Conservation (phyloP, 2,329 filamentous ascomycete species). For the Xenoacremonium recifei region DNA sequence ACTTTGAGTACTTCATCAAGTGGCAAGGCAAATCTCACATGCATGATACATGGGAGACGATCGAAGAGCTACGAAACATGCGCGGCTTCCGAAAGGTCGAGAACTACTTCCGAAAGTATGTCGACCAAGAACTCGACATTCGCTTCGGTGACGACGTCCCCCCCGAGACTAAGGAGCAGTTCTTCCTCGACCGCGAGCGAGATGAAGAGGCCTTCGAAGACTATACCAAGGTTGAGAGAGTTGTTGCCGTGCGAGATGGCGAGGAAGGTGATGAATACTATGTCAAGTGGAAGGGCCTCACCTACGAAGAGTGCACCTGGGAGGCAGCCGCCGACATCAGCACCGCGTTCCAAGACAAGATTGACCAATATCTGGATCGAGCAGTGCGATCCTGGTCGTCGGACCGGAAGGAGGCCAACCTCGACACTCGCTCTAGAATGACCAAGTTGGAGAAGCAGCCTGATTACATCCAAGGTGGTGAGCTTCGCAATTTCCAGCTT, state of each 20-base stretch:
- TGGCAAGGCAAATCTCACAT: constrained; percentile 96
- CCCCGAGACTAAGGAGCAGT: constrained; percentile 87
- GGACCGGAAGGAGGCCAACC: constrained; percentile 73
- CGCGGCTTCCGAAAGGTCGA: constrained; percentile 87
- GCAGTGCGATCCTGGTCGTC: constrained; percentile 78
- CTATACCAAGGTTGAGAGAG: constrained; percentile 87
- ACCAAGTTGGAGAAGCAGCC: constrained; percentile 77
- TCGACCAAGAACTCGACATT: constrained; percentile 77
- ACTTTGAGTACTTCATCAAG: constrained; percentile 93
- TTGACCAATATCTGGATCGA: constrained; percentile 87
- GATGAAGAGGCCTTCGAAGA: constrained; percentile 86
- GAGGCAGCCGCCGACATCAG: constrained; percentile 75
- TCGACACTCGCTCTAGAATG: constrained; percentile 71
- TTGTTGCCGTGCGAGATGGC: constrained; percentile 79
- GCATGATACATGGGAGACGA: constrained; percentile 92
- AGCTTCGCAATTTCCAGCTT: constrained; percentile 90
- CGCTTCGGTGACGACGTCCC: constrained; percentile 73
- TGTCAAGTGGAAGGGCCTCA: constrained; percentile 94
- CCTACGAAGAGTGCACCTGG: constrained; percentile 95
- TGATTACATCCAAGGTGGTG: constrained; percentile 77
- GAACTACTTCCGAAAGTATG: constrained; percentile 87
- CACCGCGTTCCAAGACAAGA: constrained; percentile 78
- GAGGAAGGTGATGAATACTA: constrained; percentile 85
- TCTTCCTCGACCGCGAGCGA: constrained; percentile 90
- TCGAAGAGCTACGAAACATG: constrained; percentile 69